Conservation (phyloP, 805 yeast species). For the Cephaloascus fragrans region DNA sequence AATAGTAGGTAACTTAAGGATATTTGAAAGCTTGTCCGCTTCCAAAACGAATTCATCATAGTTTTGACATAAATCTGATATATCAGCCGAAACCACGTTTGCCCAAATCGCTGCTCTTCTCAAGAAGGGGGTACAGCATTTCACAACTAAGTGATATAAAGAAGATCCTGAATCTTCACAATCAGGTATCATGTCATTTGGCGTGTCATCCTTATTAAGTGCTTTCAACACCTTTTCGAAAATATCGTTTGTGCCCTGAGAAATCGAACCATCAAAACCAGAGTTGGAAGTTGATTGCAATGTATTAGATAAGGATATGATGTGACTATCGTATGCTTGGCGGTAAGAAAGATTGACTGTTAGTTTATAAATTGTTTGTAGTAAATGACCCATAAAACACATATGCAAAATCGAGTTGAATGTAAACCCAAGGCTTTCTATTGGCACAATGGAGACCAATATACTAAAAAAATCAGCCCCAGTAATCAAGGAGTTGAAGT, state of each 20-base stretch:
- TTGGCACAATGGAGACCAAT: conserved; percentile 40
- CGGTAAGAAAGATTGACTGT: not conserved
- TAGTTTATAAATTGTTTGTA: conserved; percentile 27
- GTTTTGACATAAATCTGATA: conserved; percentile 17
- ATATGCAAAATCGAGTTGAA: conserved; percentile 37
- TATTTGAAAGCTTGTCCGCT: conserved; percentile 40
- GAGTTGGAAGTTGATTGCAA: conserved; percentile 12
- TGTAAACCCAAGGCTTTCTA: conserved; percentile 30
- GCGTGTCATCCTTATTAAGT: not conserved
- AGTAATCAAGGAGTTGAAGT: conserved; percentile 22
- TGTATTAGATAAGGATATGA: not conserved
- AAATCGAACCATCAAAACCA: conserved; percentile 11
- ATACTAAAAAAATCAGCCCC: conserved; percentile 43
- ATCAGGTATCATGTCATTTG: conserved; percentile 4
- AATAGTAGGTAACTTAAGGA: conserved; percentile 37
- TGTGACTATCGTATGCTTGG: not conserved
- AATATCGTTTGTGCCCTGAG: conserved; percentile 11
- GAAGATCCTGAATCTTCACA: conserved; percentile 22
- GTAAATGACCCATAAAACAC: conserved; percentile 42
- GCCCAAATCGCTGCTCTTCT: conserved; percentile 52
- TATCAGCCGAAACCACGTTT: conserved; percentile 40
- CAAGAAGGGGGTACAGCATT: conserved; percentile 52
- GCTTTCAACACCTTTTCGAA: conserved; percentile 11
- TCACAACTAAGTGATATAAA: conserved; percentile 44
- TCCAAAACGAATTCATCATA: conserved; percentile 27